Percentiles rank a stretch among this genome's conserved stretches.
Conservation (phyloP, 352 stramenopile species). For the Thalassiosira exigua region DNA sequence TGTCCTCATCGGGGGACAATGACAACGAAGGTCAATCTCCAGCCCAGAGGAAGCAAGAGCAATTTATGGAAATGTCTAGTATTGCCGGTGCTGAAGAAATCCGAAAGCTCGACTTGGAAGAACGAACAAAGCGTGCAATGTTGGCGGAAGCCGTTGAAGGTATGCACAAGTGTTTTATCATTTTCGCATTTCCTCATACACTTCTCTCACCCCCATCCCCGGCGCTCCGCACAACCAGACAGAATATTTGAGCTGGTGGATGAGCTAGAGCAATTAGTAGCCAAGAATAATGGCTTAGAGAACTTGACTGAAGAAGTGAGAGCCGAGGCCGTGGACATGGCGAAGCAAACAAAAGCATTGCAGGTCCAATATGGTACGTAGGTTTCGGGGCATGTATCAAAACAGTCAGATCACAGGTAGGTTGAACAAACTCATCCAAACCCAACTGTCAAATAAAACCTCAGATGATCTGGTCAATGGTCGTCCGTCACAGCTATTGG, state of each 20-base stretch:
- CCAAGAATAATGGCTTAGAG: conserved; percentile 31
- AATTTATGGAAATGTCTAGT: conserved; percentile 49
- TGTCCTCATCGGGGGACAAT: neutral
- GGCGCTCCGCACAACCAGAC: conserved; percentile 38
- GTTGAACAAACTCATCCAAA: too few relatives aligned
- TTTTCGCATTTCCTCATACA: neutral
- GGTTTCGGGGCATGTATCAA: too few relatives aligned
- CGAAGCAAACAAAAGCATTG: conserved; percentile 60
- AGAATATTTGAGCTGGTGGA: conserved; percentile 64
- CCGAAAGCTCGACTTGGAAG: conserved; percentile 49
- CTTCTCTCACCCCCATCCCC: neutral
- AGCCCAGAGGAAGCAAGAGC: conserved; percentile 42
- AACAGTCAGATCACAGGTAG: too few relatives aligned
- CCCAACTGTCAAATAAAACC: too few relatives aligned
- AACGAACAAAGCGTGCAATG: conserved; percentile 72
- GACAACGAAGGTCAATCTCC: conserved; percentile 5
- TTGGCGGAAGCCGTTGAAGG: conserved; percentile 68
- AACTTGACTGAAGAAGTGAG: conserved; percentile 30
- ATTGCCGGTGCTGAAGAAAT: conserved; percentile 51
- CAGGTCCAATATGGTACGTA: conserved; percentile 67
- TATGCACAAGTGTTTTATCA: neutral
- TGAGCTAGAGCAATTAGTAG: conserved; percentile 59
- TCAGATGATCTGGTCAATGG: too few relatives aligned
- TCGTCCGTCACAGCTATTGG: too few relatives aligned
- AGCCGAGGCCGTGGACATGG: conserved; percentile 51